Evolutionary conservation across 1,284 basidiomycete genomes (phyloP).

Genomic region (Irpex sp.): DNA sequence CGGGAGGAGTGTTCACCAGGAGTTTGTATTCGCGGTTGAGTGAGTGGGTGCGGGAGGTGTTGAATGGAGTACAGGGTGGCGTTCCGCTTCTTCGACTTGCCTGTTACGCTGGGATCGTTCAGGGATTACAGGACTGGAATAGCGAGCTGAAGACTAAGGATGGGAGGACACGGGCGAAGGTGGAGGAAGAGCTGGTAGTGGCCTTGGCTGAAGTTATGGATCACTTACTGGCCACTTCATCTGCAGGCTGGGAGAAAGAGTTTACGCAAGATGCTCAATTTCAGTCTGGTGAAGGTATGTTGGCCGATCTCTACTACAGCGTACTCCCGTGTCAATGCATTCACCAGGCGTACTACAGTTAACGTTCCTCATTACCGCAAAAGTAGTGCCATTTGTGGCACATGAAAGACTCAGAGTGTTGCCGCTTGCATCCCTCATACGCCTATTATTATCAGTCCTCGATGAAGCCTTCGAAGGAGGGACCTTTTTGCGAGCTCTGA

Average conservation of each 20-base stretch:
- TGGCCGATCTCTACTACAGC: not conserved
- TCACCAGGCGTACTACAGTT: constrained; percentile 29
- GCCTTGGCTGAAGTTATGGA: constrained; percentile 70
- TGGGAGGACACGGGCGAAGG: constrained; percentile 25
- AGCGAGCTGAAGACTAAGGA: constrained; percentile 21
- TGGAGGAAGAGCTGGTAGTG: constrained; percentile 62
- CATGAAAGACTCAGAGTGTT: constrained; percentile 50
- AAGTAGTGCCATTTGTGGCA: constrained; percentile 49
- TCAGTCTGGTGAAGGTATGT: constrained; percentile 29
- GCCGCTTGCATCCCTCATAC: constrained; percentile 26
- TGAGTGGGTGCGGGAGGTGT: constrained; percentile 51
- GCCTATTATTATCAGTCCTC: constrained; percentile 39
- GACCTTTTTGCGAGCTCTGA: constrained; percentile 31
- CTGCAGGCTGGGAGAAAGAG: constrained; percentile 56
- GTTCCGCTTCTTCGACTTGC: constrained; percentile 53
- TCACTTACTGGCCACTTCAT: constrained; percentile 33
- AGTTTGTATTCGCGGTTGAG: constrained; percentile 35
- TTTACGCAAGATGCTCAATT: constrained; percentile 40
- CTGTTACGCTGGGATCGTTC: constrained; percentile 55
- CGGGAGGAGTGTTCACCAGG: constrained; percentile 37
- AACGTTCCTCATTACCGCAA: constrained; percentile 47
- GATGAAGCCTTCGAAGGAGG: constrained; percentile 48
- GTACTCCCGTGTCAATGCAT: constrained; percentile 10
- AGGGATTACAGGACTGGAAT: constrained; percentile 55
- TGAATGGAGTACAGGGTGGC: constrained; percentile 61